Evolutionary conservation across 2,329 filamentous ascomycete species (phyloP).

Genomic region (Neofusicoccum ribis): DNA sequence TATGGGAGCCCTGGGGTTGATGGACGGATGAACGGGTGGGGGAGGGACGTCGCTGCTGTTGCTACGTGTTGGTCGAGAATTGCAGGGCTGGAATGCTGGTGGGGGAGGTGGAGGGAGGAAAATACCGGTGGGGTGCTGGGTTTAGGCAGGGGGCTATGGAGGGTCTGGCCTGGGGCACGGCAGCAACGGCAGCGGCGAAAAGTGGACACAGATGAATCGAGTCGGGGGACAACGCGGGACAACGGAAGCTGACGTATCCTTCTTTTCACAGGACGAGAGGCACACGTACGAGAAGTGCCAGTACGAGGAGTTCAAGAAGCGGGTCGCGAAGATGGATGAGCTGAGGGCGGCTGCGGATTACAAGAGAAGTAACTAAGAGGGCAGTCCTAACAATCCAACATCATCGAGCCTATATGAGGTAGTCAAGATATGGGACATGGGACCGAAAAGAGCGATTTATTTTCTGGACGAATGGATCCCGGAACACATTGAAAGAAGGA

Average conservation of each 20-base stretch:
- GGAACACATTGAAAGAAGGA: not conserved
- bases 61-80: not conserved
- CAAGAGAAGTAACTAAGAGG: constrained; percentile 73
- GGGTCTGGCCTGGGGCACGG: not conserved
- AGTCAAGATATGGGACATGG: too few relatives aligned
- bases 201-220: not conserved
- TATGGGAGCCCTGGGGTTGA: not conserved
- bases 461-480: too few relatives aligned
- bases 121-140: too few relatives aligned
- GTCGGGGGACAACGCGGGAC: not conserved
- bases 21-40: not conserved
- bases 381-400: too few relatives aligned
- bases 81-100: not conserved
- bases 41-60: not conserved
- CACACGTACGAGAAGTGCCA: constrained; percentile 99
- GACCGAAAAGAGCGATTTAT: too few relatives aligned
- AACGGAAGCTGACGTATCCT: not conserved
- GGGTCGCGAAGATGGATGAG: constrained; percentile 98
- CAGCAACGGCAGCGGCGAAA: not conserved
- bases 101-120: too few relatives aligned
- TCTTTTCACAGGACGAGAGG: constrained; percentile 61
- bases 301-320: constrained; percentile 97
- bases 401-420: too few relatives aligned
- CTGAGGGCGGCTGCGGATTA: constrained; percentile 82
- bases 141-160: not conserved